Base-by-base conservation (phyloP, 73 alveolate genomes). In the Tetrahymena borealis region DNA sequence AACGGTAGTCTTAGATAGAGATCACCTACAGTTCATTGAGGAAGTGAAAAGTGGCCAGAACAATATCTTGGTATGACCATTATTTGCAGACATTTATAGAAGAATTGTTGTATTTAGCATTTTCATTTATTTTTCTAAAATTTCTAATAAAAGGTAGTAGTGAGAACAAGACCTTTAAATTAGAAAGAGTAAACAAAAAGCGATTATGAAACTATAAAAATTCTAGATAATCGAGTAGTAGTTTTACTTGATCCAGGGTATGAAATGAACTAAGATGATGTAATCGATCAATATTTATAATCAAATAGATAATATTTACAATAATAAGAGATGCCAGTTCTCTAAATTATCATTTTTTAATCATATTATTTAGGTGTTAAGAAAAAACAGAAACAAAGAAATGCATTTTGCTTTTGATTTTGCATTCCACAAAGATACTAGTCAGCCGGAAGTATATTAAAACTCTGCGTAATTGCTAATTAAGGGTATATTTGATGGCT, bases 401-500 rank as follows among this genome's bases (percentile, higher is more conserved):
- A 98, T 97, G 92, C 94, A 98, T 33, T 99, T 98, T 93, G 99
- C 99, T 20, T 99, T 99, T 94, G 99, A 99, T 94, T 97, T 94
- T 94, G 99, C 99, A 6, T 98, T 99, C 93, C 99, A 98, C 95
- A 91, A 97, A 95, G 96, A 95, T 91, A 79, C 99, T 9, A 90
- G 96, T n/a, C 98, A 99, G 95, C 91, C 91, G 37, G 97, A 95
- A 37, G 98, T 99, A 35, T 99, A 95, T 91, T 97, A 97, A 78
- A 97, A 97, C 90, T 96, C 99, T 39, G 97, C 99, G 3, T 95
- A 96, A 94, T 98, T 96, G 90, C 90, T 99, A 35, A 95, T 98
- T 18, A 99, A 99, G 32, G 99, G 99, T 18, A 98, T 98, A 1
- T 94, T 98, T 10, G 97, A 98, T 90, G 99, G 99, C 3, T 99